phyloP scores from a whole-genome alignment of 495 filamentous ascomycete genomes.

The Penicillium verhagenii region DNA sequence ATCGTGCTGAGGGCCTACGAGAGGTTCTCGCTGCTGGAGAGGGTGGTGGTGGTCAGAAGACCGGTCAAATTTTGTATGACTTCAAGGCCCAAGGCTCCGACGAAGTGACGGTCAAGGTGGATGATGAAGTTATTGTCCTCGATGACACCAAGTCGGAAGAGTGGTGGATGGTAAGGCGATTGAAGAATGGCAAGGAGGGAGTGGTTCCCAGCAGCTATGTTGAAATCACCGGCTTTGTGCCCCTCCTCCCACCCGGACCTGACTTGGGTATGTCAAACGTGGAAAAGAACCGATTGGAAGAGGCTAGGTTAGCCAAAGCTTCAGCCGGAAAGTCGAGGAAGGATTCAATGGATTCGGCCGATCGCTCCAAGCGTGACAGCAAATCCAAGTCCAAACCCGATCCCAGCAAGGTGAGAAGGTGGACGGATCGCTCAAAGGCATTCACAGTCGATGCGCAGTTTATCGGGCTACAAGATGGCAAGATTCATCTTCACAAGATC shows the following conservation, averaged over 20 bases:
- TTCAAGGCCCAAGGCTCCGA: slow-evolving; percentile 96
- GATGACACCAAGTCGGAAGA: slow-evolving; percentile 92
- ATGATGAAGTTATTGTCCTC: slow-evolving; percentile 86
- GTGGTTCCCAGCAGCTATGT: slow-evolving; percentile 98
- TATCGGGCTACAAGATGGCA: slow-evolving; percentile 83
- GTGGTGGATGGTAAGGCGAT: slow-evolving; percentile 93
- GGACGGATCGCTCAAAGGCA: slow-evolving; percentile 91
- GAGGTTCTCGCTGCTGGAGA: slow-evolving; percentile 82
- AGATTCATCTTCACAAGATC: slow-evolving; percentile 96
- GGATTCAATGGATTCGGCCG: slow-evolving; percentile 57
- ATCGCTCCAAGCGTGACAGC: slow-evolving; percentile 70
- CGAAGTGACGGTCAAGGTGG: slow-evolving; percentile 87
- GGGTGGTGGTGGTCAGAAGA: slow-evolving; percentile 67
- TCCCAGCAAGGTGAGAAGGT: slow-evolving; percentile 76
- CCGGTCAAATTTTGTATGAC: slow-evolving; percentile 84
- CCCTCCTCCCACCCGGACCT: slow-evolving; percentile 48
- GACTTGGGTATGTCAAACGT: slow-evolving; percentile 70
- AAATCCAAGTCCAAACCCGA: slow-evolving; percentile 75
- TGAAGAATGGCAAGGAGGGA: slow-evolving; percentile 92
- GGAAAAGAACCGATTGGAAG: slow-evolving; percentile 81
- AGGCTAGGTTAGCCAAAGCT: slow-evolving; percentile 75
- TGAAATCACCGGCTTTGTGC: slow-evolving; percentile 69
- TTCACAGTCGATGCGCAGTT: slow-evolving; percentile 99
- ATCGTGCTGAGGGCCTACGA: slow-evolving; percentile 75
- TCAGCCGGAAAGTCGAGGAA: slow-evolving; percentile 60